phyloP scores from a whole-genome alignment of 1,284 basidiomycete genomes.

The Ceratobasidium sp. region DNA sequence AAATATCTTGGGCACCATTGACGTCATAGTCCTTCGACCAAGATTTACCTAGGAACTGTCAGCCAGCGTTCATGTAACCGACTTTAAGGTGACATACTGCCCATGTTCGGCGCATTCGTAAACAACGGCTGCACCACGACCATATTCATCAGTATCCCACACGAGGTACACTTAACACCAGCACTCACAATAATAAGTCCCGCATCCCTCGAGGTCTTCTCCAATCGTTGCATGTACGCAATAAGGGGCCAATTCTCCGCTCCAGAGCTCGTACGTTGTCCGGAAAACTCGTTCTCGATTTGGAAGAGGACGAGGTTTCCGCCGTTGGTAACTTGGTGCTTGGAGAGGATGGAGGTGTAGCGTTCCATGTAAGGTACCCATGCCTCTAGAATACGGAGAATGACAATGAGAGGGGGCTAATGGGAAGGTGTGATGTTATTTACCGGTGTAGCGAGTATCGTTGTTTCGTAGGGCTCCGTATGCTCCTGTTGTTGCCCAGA shows the following conservation, averaged over 20 bases:
- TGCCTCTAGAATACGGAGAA: slow-evolving; percentile 17
- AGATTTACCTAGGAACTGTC: slow-evolving; percentile 22
- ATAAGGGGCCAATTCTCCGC: slow-evolving; percentile 45
- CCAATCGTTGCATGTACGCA: slow-evolving; percentile 43
- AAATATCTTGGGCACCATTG: slow-evolving; percentile 43
- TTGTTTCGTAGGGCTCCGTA: slow-evolving; percentile 46
- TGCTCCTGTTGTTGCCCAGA: slow-evolving; percentile 44
- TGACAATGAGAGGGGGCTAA: neutral
- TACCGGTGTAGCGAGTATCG: slow-evolving; percentile 45
- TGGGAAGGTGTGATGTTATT: neutral
- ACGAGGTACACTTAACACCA: neutral
- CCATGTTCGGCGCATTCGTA: slow-evolving; percentile 46
- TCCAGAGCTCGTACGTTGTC: slow-evolving; percentile 40
- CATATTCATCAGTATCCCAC: neutral
- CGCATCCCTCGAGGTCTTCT: slow-evolving; percentile 33
- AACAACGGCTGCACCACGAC: slow-evolving; percentile 31
- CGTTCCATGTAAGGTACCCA: slow-evolving; percentile 46
- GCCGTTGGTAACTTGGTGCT: slow-evolving; percentile 45
- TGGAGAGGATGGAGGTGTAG: slow-evolving; percentile 39
- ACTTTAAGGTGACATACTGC: slow-evolving; percentile 5
- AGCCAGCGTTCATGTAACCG: neutral
- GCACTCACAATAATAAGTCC: slow-evolving; percentile 38
- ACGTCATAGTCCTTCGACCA: slow-evolving; percentile 47
- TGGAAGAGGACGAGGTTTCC: slow-evolving; percentile 46
- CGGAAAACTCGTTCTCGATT: slow-evolving; percentile 44